Evolutionary conservation across 805 yeast species (phyloP).

Genomic region (Lachancea kluyveri): DNA sequence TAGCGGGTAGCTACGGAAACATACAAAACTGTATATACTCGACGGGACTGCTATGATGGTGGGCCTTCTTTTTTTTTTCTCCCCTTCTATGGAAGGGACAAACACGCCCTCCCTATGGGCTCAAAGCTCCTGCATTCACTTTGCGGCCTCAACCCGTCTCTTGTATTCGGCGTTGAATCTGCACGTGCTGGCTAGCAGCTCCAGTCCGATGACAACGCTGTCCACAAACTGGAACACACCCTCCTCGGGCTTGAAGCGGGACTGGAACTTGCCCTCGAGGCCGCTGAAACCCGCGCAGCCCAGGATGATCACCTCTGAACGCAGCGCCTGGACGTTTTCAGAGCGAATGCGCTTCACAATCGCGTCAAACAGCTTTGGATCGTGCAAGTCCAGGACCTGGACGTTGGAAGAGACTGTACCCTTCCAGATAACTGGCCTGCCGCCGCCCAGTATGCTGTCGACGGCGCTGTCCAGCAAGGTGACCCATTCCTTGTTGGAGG

Average conservation of each 20-base stretch:
- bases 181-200: slow-evolving; percentile 3
- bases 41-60: too few relatives aligned
- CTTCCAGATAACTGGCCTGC: slow-evolving; percentile 10
- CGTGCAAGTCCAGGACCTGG: slow-evolving; percentile 18
- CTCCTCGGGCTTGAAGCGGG: slow-evolving; percentile 2
- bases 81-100: too few relatives aligned
- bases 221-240: slow-evolving; percentile 5
- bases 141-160: too few relatives aligned
- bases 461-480: slow-evolving; percentile 16
- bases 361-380: slow-evolving; percentile 9
- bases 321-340: slow-evolving; percentile 14
- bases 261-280: slow-evolving; percentile 8
- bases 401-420: slow-evolving; percentile 22
- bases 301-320: slow-evolving; percentile 15
- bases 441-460: slow-evolving; percentile 6
- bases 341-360: slow-evolving; percentile 13
- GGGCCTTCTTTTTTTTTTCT: too few relatives aligned
- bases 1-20: too few relatives aligned
- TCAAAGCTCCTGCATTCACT: too few relatives aligned
- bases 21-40: too few relatives aligned
- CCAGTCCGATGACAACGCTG: slow-evolving; percentile 8
- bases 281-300: slow-evolving; percentile 29
- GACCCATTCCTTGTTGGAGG: slow-evolving; percentile 24
- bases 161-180: slow-evolving; percentile 2
- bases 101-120: too few relatives aligned